Evolutionary conservation across 352 stramenopile genomes (phyloP).

Genomic region (Phytophthora hybrid): DNA sequence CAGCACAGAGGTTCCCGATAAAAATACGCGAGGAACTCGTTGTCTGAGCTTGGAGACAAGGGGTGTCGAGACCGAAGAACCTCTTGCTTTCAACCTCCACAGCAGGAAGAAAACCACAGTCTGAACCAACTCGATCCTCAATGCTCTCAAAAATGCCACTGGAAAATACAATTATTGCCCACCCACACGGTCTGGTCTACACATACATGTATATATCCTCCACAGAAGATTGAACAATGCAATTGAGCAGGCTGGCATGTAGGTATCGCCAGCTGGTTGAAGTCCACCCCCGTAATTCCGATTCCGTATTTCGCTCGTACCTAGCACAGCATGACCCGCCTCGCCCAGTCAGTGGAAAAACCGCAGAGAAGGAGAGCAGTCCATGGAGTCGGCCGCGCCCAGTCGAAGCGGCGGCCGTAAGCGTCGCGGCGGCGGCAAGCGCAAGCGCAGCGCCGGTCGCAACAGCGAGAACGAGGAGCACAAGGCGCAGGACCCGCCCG

Average conservation of each 20-base stretch:
- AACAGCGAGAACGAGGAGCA: constrained; percentile 29
- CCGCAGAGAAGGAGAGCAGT: constrained; percentile 22
- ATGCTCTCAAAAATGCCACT: too few relatives aligned
- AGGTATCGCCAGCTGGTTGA: too few relatives aligned
- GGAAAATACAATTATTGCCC: too few relatives aligned
- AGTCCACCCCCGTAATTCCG: constrained; percentile 5
- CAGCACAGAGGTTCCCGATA: neutral
- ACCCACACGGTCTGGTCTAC: too few relatives aligned
- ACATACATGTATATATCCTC: too few relatives aligned
- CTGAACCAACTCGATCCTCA: too few relatives aligned
- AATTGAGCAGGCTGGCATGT: too few relatives aligned
- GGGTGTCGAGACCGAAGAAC: neutral
- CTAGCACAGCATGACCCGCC: constrained; percentile 5
- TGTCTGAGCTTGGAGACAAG: neutral
- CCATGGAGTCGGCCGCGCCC: constrained; percentile 29
- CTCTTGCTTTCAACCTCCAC: neutral
- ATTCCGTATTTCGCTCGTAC: constrained; percentile 17
- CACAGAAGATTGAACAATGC: too few relatives aligned
- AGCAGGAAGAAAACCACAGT: too few relatives aligned
- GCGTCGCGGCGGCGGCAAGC: constrained; percentile 41
- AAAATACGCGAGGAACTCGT: constrained; percentile 17
- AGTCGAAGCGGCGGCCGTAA: constrained; percentile 27
- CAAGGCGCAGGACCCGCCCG: constrained; percentile 18
- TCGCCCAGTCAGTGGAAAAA: constrained; percentile 31
- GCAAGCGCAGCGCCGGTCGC: constrained; percentile 40